phyloP scores from a whole-genome alignment of 805 yeast genomes.

The Babjeviella inositovora region DNA sequence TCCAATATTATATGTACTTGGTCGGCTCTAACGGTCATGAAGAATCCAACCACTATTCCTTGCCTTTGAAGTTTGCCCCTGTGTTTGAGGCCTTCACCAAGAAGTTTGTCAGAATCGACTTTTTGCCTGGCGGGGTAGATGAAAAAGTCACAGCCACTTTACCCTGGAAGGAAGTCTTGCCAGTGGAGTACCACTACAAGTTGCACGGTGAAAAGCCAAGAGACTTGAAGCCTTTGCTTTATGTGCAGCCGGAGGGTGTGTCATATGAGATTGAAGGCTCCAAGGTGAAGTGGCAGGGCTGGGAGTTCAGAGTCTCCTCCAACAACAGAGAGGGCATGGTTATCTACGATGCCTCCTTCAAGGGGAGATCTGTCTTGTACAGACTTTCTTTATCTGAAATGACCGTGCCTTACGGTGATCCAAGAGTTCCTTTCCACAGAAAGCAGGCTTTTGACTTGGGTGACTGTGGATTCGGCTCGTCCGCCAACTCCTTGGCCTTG shows the following conservation, averaged over 20 bases:
- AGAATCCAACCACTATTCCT: constrained; percentile 63
- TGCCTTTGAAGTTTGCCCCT: constrained; percentile 60
- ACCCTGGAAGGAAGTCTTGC: constrained; percentile 43
- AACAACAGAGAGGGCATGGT: constrained; percentile 72
- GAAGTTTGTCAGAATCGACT: constrained; percentile 58
- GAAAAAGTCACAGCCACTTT: constrained; percentile 35
- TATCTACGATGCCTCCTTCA: constrained; percentile 53
- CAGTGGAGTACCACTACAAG: constrained; percentile 64
- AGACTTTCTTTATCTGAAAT: constrained; percentile 63
- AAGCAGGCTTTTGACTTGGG: constrained; percentile 81
- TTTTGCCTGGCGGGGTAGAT: constrained; percentile 57
- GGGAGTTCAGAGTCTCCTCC: constrained; percentile 62
- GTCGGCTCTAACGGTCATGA: constrained; percentile 44
- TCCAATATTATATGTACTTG: constrained; percentile 66
- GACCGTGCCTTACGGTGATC: constrained; percentile 85
- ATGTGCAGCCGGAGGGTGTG: constrained; percentile 69
- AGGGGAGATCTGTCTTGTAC: constrained; percentile 64
- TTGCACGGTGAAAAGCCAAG: constrained; percentile 37
- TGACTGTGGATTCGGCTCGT: constrained; percentile 70
- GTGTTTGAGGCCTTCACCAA: constrained; percentile 47
- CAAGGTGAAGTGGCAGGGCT: constrained; percentile 65
- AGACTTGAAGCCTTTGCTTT: constrained; percentile 53
- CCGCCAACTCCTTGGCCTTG: constrained; percentile 48
- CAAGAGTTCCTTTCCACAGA: constrained; percentile 71
- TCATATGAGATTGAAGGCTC: constrained; percentile 44